Base-by-base conservation (phyloP, 2,329 filamentous ascomycete genomes). In the Fusarium camptoceras region DNA sequence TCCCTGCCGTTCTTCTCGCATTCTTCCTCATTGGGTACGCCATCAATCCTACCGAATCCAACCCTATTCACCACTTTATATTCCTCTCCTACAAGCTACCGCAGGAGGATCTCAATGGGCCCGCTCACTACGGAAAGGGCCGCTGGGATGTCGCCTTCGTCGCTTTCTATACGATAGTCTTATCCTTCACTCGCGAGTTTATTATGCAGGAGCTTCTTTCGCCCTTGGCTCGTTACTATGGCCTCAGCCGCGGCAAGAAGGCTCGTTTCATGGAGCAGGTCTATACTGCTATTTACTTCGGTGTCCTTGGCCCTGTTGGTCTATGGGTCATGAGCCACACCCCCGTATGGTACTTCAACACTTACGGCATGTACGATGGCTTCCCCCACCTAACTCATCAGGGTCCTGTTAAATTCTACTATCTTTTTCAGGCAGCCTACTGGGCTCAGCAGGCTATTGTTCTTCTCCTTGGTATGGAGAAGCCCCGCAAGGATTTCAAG, bases 301-400 rank as follows among this genome's bases (percentile, higher is more conserved):
- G 81, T 46, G 79, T 96, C 61, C 90, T 97, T 60, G 94, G 94
- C 3, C 94, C 94, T 3, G 91, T 90, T 58, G 94, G 94, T 56
- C 80, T 98, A 76, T 98, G 92, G 78, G 92, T 98, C 78, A 98
- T 98, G 94, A 92, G 88, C 76, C 87, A 88, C 68, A 95, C 93
- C n/a, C 91, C 94, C 10, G 89, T 98, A 43, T 98, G 94, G 95
- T 98, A 97, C 81, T 98, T 97, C 86, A 94, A 97, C 83, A 96
- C 93, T 3, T 85, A 84, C 28, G 93, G 89, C 79, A 97, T 98
- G 93, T 98, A 97, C 81, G 93, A 95, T 80, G 85, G 84, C 20
- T 97, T 94, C 80, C 94, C 94, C 8, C 94, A 98, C 81, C 87
- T 88, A 75, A 91, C 91, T 28, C 94, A 97, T 78, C 91, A 92